Conservation (phyloP, 2,329 filamentous ascomycete genomes). For the Akanthomyces uredinophilus region DNA sequence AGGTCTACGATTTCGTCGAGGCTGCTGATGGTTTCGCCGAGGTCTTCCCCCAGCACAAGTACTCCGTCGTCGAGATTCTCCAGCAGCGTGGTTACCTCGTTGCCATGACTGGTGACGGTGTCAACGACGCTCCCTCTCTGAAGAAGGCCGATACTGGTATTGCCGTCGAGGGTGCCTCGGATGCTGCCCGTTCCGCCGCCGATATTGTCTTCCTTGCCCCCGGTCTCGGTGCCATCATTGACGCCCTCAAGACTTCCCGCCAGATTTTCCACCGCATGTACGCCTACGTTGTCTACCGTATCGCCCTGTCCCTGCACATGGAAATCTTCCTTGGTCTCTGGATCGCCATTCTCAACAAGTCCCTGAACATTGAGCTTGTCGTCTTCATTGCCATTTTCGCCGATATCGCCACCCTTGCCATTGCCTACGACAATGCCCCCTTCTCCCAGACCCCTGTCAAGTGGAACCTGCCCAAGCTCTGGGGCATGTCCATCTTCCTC, state of each 20-base stretch:
- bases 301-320: conserved; percentile 83
- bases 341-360: conserved; percentile 83
- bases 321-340: conserved; percentile 89
- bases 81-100: conserved; percentile 91
- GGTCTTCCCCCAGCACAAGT: conserved; percentile 94
- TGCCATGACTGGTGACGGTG: conserved; percentile 94
- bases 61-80: conserved; percentile 87
- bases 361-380: conserved; percentile 78
- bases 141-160: conserved; percentile 98
- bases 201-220: conserved; percentile 93
- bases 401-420: conserved; percentile 85
- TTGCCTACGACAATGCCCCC: conserved; percentile 89
- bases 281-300: conserved; percentile 92
- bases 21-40: conserved; percentile 92
- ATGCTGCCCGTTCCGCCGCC: conserved; percentile 83
- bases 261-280: conserved; percentile 98
- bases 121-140: conserved; percentile 87
- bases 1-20: conserved; percentile 94
- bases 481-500: conserved; percentile 85
- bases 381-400: conserved; percentile 95
- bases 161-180: conserved; percentile 86
- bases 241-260: conserved; percentile 85
- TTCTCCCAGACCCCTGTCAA: conserved; percentile 84
- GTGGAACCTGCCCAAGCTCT: conserved; percentile 92
- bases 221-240: conserved; percentile 86